Evolutionary conservation across 371 early-diverging fungal species (phyloP).

Genomic region (Pancytospora epiphaga): DNA sequence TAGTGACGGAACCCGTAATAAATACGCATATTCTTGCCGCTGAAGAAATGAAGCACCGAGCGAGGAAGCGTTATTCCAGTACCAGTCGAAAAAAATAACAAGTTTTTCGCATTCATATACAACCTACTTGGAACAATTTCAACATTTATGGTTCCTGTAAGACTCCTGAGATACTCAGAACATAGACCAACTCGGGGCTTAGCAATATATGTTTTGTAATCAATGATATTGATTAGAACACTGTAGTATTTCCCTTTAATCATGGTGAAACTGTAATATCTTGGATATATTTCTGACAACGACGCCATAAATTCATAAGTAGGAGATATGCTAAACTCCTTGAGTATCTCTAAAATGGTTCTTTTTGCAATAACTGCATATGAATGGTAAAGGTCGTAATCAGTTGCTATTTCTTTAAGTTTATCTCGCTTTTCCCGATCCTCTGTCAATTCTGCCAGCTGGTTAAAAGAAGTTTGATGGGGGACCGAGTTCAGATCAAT

Average conservation of each 20-base stretch:
- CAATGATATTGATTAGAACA: constrained; percentile 42
- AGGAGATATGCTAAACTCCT: constrained; percentile 5
- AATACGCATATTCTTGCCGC: constrained; percentile 33
- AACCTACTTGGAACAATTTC: constrained; percentile 34
- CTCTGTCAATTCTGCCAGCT: constrained; percentile 7
- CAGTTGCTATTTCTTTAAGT: constrained; percentile 39
- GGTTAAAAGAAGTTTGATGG: constrained; percentile 30
- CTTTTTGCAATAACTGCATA: constrained; percentile 42
- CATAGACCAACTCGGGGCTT: constrained; percentile 46
- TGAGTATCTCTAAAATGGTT: constrained; percentile 40
- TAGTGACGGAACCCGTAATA: constrained; percentile 55
- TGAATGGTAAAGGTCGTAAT: constrained; percentile 55
- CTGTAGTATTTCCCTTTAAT: constrained; percentile 27
- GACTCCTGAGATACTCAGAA: constrained; percentile 49
- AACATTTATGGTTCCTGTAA: constrained; percentile 22
- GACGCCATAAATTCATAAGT: constrained; percentile 32
- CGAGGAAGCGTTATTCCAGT: constrained; percentile 55
- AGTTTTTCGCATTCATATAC: constrained; percentile 34
- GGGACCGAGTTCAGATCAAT: constrained; percentile 51
- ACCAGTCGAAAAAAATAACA: constrained; percentile 57
- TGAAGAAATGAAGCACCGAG: constrained; percentile 35
- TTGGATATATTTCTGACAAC: constrained; percentile 33
- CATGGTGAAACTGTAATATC: constrained; percentile 56
- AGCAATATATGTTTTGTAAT: constrained; percentile 17
- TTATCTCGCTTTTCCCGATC: constrained; percentile 14